These are phyloP conservation scores for Naematelia encephala DNA, from an alignment of 768 basidiomycete species.

Conservation along the genomic window DNA sequence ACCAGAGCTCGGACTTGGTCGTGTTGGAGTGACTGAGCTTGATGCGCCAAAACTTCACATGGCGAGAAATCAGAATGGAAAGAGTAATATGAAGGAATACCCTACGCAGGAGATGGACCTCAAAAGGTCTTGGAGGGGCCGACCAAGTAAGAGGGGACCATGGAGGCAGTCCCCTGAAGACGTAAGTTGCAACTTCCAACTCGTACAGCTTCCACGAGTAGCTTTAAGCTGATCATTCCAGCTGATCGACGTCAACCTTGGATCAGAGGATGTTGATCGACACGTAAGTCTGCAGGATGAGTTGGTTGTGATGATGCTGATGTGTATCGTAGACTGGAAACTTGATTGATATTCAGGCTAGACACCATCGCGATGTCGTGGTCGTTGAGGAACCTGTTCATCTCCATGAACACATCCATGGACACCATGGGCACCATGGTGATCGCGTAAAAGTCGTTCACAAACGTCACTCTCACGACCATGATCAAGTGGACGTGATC, in stretches of 20 bases:
- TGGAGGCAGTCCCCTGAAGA: conserved; percentile 10
- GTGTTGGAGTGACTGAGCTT: not conserved
- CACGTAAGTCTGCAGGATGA: not conserved
- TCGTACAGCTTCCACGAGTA: no score
- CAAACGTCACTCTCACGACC: not conserved
- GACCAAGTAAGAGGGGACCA: conserved; percentile 11
- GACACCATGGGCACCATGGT: conserved; percentile 1
- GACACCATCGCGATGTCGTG: not conserved
- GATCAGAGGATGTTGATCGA: not conserved
- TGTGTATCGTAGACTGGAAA: not conserved
- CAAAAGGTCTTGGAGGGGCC: conserved; percentile 13
- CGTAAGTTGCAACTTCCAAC: not conserved
- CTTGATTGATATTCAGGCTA: conserved; percentile 13
- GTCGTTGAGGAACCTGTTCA: not conserved
- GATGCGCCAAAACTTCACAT: not conserved
- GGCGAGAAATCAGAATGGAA: not conserved
- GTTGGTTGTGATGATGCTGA: not conserved
- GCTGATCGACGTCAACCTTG: not conserved
- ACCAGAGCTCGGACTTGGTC: not conserved
- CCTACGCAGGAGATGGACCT: not conserved
- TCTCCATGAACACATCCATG: not conserved
- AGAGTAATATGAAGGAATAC: not conserved
- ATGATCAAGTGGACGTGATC: not conserved
- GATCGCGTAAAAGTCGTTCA: not conserved
- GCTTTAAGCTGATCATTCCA: no score